Conservation (phyloP, 768 basidiomycete species). For the Lactifluus rugatus region DNA sequence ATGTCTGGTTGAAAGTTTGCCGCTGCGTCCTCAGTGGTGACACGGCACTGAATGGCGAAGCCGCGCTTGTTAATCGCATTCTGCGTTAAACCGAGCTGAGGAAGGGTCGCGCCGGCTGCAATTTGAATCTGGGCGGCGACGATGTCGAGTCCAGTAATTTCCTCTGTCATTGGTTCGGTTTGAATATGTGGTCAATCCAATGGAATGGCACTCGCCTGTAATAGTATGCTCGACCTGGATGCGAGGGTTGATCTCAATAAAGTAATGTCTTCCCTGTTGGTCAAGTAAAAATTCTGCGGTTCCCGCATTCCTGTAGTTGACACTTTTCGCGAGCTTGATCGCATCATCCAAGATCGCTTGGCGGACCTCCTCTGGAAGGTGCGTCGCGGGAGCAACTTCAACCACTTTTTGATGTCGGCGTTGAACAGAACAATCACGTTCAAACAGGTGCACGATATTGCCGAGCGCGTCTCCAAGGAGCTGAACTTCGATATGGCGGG, state of each 20-base stretch:
- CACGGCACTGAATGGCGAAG: constrained; percentile 95
- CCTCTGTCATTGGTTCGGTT: constrained; percentile 48
- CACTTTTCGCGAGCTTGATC: constrained; percentile 88
- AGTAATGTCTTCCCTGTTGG: constrained; percentile 92
- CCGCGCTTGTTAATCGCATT: constrained; percentile 94
- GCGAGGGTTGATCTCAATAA: constrained; percentile 99
- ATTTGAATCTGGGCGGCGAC: constrained; percentile 99
- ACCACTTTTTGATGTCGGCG: constrained; percentile 98
- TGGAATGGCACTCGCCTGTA: constrained; percentile 51
- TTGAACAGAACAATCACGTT: constrained; percentile 98
- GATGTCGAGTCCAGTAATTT: constrained; percentile 98
- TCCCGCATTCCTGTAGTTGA: constrained; percentile 93
- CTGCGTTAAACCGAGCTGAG: constrained; percentile 91
- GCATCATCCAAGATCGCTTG: constrained; percentile 84
- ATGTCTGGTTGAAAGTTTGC: constrained; percentile 93
- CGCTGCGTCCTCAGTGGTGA: constrained; percentile 97
- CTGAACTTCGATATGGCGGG: constrained; percentile 97
- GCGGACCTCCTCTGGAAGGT: constrained; percentile 84
- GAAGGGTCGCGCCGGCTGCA: constrained; percentile 93
- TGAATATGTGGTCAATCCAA: neutral
- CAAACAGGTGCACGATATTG: constrained; percentile 96
- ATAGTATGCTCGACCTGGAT: constrained; percentile 99
- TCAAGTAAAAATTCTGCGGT: constrained; percentile 99
- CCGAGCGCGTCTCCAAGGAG: constrained; percentile 84
- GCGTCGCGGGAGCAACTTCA: constrained; percentile 94